phyloP scores from a whole-genome alignment of 768 basidiomycete species.

The Amanita thiersii region DNA sequence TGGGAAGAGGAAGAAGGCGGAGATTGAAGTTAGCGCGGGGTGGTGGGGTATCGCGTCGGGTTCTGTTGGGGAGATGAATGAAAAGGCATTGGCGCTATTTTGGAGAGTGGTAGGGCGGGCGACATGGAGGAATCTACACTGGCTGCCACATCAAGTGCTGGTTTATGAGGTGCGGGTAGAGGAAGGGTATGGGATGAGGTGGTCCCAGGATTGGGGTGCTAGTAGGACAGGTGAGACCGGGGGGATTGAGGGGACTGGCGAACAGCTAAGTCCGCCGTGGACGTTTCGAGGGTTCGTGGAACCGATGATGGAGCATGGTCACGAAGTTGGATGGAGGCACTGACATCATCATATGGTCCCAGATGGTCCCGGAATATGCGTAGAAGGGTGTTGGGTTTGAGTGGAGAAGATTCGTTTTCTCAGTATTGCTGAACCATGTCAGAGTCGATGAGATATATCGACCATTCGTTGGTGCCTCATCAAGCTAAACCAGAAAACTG shows the following conservation, averaged over 20 bases:
- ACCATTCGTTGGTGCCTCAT: conserved; percentile 5
- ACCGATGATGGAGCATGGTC: conserved; percentile 62
- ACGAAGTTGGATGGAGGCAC: conserved; percentile 56
- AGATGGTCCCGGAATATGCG: not conserved
- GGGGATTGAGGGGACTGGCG: conserved; percentile 7
- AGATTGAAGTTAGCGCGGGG: conserved; percentile 21
- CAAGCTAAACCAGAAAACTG: conserved; percentile 11
- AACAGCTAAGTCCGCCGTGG: conserved; percentile 27
- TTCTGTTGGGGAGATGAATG: conserved; percentile 44
- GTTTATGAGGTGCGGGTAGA: conserved; percentile 54
- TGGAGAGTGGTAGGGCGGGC: conserved; percentile 42
- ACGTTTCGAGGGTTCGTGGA: conserved; percentile 58
- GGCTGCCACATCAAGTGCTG: conserved; percentile 53
- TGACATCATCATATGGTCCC: too few relatives aligned
- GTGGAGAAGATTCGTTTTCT: not conserved
- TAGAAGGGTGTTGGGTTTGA: conserved; percentile 4
- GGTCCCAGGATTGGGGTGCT: conserved; percentile 41
- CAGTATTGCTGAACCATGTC: conserved; percentile 3
- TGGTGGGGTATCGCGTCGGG: conserved; percentile 59
- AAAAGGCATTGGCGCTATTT: conserved; percentile 40
- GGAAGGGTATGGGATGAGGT: conserved; percentile 63
- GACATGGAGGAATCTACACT: conserved; percentile 60
- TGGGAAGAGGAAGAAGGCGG: conserved; percentile 8
- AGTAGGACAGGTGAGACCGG: conserved; percentile 7
- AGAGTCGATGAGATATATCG: conserved; percentile 7